Evolutionary conservation across 306 rosid genomes (phyloP), one percentile per base, ranked within the genome.

Genomic region (Acacia confusa): DNA sequence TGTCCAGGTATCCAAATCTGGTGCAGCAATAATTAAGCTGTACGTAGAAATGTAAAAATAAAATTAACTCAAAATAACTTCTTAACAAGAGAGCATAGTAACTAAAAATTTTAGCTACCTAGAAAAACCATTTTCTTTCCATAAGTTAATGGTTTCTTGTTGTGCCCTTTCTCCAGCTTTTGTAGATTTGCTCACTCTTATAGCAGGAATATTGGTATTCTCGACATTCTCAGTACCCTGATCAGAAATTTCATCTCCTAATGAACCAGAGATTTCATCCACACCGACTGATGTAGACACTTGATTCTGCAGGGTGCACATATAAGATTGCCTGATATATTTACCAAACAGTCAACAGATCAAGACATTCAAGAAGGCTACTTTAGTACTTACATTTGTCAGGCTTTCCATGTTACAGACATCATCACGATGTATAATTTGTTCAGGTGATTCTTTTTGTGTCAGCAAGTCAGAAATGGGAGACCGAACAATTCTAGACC

Each of bases 121-220:
- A 75, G 97, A 84, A 82, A 95, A 95, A 30, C 99, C 98, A 87
- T 95, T 86, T 85, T 89, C 90, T 81, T 88, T 95, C 98, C 98
- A 95, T n/a, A 14, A 80, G 79, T 87, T 83, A 76, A 93, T 79
- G 76, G 80, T 81, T 78, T 91, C 96, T 74, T 78, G 82, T 28
- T 83, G 79, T 50, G 98, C 97, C 86, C 85, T 92, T 80, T 90
- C 94, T 82, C 97, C 99, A 53, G 94, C 90, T 79, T 95, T 92
- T 52, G 78, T 63, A 43, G 94, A 81, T 85, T 90, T 93, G 66
- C 87, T 15, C n/a, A 25, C 86, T 88, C 78, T 89, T 40, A n/a
- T 11, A 78, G 58, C 82, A 27, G 86, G 86, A 77, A 84, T 77
- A 25, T 19, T 73, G 61, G 72, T 63, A 28, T 57, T 78, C 55